A percentile compares a stretch with the other conserved stretches of the same genome.
Conservation (phyloP, 306 rosid genomes). For the Trifolium subterraneum region DNA sequence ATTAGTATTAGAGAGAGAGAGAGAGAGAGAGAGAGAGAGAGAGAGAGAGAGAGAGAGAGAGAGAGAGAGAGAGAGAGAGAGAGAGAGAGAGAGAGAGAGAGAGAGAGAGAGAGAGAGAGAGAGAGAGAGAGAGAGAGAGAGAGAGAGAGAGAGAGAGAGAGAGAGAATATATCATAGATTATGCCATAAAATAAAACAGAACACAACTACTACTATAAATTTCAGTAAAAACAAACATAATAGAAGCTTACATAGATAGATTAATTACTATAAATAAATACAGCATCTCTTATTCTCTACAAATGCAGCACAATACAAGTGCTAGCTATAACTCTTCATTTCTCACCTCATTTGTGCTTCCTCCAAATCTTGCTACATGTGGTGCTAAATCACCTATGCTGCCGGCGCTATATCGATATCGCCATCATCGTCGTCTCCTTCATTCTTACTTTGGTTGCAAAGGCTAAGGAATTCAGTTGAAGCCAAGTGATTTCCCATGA, state of each 20-base stretch:
- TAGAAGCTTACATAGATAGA: constrained; percentile 1
- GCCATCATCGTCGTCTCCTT: constrained; percentile 47
- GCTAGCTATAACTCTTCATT: constrained; percentile 10
- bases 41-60: neutral
- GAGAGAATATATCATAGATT: too few relatives aligned
- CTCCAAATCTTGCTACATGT: neutral
- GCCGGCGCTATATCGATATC: constrained; percentile 56
- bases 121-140: too few relatives aligned
- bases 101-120: too few relatives aligned
- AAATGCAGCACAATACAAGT: neutral
- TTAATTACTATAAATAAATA: neutral
- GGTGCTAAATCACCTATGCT: constrained; percentile 38
- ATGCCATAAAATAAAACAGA: neutral
- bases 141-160: too few relatives aligned
- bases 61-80: too few relatives aligned
- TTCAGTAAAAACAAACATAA: neutral
- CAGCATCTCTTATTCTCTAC: constrained; percentile 2
- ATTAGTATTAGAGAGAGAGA: too few relatives aligned
- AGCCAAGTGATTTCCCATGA: neutral
- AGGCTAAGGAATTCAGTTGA: constrained; percentile 3
- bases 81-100: too few relatives aligned
- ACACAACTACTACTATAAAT: neutral
- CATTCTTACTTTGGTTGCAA: constrained; percentile 31
- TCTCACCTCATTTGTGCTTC: neutral
- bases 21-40: too few relatives aligned